Conservation (phyloP, 768 basidiomycete species). For the Goffeauzyma gilvescens region DNA sequence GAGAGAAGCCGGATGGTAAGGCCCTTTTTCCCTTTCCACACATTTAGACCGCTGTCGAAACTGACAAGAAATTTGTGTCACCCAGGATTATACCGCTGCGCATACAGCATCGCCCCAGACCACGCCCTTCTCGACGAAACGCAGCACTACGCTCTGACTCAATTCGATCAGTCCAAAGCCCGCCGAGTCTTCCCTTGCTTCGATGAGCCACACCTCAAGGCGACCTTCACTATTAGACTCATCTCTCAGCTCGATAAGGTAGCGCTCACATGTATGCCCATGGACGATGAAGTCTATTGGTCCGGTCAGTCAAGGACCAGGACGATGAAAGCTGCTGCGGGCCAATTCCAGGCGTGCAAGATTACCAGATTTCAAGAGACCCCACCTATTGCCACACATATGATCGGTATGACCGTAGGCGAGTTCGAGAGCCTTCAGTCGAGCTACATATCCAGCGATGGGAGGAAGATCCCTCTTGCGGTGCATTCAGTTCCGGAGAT, state of each 20-base stretch:
- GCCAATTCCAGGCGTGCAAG: not conserved
- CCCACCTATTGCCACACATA: not conserved
- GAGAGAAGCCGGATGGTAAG: too few species aligned
- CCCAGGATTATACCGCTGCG: too few species aligned
- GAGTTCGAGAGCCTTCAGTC: not conserved
- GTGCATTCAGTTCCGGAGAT: not conserved
- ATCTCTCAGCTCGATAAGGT: not conserved
- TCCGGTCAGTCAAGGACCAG: slow-evolving; percentile 2
- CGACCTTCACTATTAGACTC: not conserved
- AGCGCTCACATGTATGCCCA: slow-evolving; percentile 1
- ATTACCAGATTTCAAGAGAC: not conserved
- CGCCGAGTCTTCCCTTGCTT: slow-evolving; percentile 1
- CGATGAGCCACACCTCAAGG: not conserved
- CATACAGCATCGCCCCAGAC: too few species aligned
- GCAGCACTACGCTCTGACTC: not conserved
- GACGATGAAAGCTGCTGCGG: too few species aligned
- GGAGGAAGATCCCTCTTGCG: not conserved
- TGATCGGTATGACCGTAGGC: not conserved
- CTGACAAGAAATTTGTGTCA: too few species aligned
- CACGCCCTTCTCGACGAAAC: too few species aligned
- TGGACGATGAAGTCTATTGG: not conserved
- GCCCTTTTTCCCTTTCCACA: too few species aligned
- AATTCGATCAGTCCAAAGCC: not conserved
- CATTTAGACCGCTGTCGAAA: too few species aligned
- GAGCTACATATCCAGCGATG: not conserved